Evolutionary conservation across 768 basidiomycete species (phyloP).

Genomic region (Amanita polypyramis): DNA sequence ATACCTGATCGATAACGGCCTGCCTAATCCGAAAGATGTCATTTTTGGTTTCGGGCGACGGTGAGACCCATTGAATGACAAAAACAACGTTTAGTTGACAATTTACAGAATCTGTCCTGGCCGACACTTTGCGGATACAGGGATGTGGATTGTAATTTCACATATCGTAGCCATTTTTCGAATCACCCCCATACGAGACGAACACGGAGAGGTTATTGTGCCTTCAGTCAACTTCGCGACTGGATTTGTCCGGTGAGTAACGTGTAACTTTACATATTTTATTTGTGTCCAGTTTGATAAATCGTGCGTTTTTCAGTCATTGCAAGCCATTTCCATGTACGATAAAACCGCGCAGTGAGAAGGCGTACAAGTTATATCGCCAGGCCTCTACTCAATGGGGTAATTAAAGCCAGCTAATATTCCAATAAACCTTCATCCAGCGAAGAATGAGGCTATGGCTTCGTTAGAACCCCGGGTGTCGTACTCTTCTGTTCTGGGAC

Average conservation of each 20-base stretch:
- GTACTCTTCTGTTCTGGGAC: background rate
- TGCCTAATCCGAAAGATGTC: conserved; percentile 35
- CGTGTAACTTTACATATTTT: background rate
- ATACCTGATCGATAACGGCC: conserved; percentile 26
- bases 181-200: conserved; percentile 30
- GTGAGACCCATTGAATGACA: conserved; percentile 16
- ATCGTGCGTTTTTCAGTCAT: conserved; percentile 24
- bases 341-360: conserved; percentile 33
- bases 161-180: conserved; percentile 35
- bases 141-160: conserved; percentile 34
- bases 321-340: conserved; percentile 38
- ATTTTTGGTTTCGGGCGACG: conserved; percentile 52
- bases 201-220: conserved; percentile 29
- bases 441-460: background rate
- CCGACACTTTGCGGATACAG: conserved; percentile 37
- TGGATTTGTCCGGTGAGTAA: conserved; percentile 37
- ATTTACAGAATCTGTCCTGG: conserved; percentile 41
- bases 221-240: conserved; percentile 26
- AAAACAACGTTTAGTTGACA: background rate
- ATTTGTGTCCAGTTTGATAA: background rate
- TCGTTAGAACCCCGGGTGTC: background rate
- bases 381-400: conserved; percentile 4
- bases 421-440: background rate
- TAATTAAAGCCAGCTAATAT: background rate
- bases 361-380: conserved; percentile 16